Conservation (phyloP, 1,284 basidiomycete species). For the Sphagnurus paluster region DNA sequence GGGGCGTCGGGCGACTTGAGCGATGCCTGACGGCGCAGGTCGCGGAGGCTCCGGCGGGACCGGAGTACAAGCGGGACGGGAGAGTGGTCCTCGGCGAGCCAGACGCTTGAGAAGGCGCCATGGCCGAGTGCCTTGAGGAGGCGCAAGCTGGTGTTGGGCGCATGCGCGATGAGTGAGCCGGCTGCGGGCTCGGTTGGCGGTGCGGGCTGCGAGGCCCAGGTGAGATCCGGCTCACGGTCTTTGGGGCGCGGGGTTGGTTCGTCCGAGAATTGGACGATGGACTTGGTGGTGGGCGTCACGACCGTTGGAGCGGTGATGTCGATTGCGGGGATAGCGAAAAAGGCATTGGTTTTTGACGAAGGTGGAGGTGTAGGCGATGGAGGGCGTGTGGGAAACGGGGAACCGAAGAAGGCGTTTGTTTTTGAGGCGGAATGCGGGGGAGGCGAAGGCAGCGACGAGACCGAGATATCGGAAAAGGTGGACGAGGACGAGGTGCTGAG, state of each 20-base stretch:
- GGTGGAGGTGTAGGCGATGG: constrained; percentile 26
- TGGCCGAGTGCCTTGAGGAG: constrained; percentile 64
- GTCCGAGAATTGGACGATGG: background rate
- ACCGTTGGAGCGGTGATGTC: constrained; percentile 24
- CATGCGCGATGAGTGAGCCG: constrained; percentile 1
- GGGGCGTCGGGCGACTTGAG: constrained; percentile 6
- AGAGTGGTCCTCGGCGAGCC: constrained; percentile 63
- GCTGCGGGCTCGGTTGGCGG: constrained; percentile 3
- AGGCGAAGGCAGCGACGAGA: constrained; percentile 23
- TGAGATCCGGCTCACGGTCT: constrained; percentile 19
- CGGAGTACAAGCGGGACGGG: constrained; percentile 44
- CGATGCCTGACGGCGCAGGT: constrained; percentile 31
- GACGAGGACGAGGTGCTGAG: constrained; percentile 33
- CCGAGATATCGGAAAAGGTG: constrained; percentile 33
- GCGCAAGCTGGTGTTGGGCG: constrained; percentile 30
- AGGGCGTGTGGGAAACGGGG: constrained; percentile 37
- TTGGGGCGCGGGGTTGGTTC: constrained; percentile 28
- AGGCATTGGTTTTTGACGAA: constrained; percentile 33
- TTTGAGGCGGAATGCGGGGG: constrained; percentile 32
- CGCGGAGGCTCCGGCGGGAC: constrained; percentile 38
- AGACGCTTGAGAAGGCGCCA: constrained; percentile 78
- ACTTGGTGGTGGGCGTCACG: constrained; percentile 10
- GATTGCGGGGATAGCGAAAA: constrained; percentile 29
- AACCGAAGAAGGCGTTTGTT: constrained; percentile 44
- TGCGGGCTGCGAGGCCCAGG: background rate